These are phyloP conservation scores for Rosa multiflora DNA, from an alignment of 306 rosid species.

Conservation along the genomic window DNA sequence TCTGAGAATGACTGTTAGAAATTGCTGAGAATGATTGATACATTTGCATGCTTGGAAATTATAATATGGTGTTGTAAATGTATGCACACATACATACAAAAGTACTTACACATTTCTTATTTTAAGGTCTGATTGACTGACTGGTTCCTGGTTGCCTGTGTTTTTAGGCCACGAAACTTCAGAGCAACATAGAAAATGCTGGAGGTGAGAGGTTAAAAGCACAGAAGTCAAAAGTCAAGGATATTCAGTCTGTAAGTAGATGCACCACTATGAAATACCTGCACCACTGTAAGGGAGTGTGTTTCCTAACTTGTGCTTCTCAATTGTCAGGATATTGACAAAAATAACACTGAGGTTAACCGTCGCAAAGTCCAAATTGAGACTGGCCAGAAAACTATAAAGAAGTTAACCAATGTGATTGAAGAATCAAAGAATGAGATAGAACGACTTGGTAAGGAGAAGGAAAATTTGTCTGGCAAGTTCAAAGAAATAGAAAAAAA, in stretches of 20 bases:
- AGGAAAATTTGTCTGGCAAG: conserved; percentile 46
- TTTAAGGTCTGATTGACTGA: conserved; percentile 10
- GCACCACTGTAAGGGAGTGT: conserved; percentile 10
- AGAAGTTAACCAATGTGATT: conserved; percentile 75
- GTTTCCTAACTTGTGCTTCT: conserved; percentile 32
- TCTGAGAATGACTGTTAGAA: neutral
- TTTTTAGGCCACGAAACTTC: conserved; percentile 73
- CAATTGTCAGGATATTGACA: conserved; percentile 74
- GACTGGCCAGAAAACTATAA: conserved; percentile 74
- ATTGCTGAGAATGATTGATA: no score
- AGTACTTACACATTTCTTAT: neutral
- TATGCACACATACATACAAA: neutral
- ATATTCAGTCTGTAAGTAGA: conserved; percentile 83
- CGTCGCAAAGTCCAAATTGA: conserved; percentile 90
- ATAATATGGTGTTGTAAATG: neutral
- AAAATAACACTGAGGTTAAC: conserved; percentile 76
- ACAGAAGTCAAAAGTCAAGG: conserved; percentile 77
- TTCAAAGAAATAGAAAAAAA: conserved; percentile 84
- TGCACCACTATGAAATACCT: conserved; percentile 17
- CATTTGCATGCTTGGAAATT: neutral
- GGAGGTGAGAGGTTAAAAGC: conserved; percentile 82
- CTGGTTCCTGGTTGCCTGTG: conserved; percentile 5
- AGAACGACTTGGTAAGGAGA: conserved; percentile 68
- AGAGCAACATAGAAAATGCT: conserved; percentile 79
- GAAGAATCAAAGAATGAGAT: conserved; percentile 78